Conservation (phyloP, 78 protist species). For the Dictyostelium intermedium region DNA sequence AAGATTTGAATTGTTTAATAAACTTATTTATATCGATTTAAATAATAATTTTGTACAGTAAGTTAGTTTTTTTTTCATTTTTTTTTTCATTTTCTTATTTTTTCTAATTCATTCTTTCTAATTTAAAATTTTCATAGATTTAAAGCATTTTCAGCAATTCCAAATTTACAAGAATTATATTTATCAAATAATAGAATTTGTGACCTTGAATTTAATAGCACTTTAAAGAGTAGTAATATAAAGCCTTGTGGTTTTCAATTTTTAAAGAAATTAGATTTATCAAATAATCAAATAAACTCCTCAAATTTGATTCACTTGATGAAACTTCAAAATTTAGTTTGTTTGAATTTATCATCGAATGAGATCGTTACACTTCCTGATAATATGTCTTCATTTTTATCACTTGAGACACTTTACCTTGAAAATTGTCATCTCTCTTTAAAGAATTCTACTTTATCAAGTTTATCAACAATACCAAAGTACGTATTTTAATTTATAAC, state of each 20-base stretch:
- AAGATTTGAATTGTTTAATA: constrained; percentile 51
- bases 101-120: background rate
- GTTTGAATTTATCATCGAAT: constrained; percentile 51
- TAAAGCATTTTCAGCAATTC: constrained; percentile 22
- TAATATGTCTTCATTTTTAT: constrained; percentile 20
- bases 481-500: background rate
- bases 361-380: constrained; percentile 31
- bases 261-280: constrained; percentile 57
- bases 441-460: constrained; percentile 32
- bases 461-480: constrained; percentile 55
- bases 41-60: constrained; percentile 68
- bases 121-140: background rate
- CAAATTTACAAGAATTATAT: constrained; percentile 61
- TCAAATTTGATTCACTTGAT: constrained; percentile 9
- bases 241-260: background rate
- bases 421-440: constrained; percentile 11
- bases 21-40: constrained; percentile 57
- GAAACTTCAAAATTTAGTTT: constrained; percentile 36
- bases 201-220: constrained; percentile 18
- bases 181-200: constrained; percentile 43
- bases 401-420: constrained; percentile 19
- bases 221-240: background rate
- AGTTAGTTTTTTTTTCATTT: background rate
- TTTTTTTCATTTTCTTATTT: background rate
- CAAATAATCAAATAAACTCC: constrained; percentile 49